A percentile compares a stretch with the other conserved stretches of the same genome.
Evolutionary conservation across 805 yeast species (phyloP).

Genomic region (Wickerhamiella parazyma): DNA sequence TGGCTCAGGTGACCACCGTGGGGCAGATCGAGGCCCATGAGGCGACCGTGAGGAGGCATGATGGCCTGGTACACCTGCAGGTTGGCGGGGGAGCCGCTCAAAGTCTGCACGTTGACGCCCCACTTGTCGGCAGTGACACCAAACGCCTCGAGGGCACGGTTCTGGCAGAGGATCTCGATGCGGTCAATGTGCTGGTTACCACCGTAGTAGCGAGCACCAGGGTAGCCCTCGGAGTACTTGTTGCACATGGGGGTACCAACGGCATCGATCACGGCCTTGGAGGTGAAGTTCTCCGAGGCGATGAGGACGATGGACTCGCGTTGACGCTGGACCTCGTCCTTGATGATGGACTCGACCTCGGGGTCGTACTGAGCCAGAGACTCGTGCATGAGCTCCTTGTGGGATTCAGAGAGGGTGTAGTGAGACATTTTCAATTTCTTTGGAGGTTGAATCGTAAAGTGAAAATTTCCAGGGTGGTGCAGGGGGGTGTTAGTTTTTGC

Average conservation of each 20-base stretch:
- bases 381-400: slow-evolving; percentile 21
- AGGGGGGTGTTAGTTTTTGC: too few species aligned
- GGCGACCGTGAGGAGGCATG: slow-evolving; percentile 88
- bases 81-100: slow-evolving; percentile 97
- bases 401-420: slow-evolving; percentile 25
- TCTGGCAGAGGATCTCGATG: slow-evolving; percentile 83
- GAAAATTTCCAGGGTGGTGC: slow-evolving; percentile 1
- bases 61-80: slow-evolving; percentile 92
- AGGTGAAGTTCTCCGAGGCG: slow-evolving; percentile 95
- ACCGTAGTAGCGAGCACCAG: slow-evolving; percentile 98
- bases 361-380: slow-evolving; percentile 23
- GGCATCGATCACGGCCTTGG: slow-evolving; percentile 89
- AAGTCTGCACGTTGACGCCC: slow-evolving; percentile 97
- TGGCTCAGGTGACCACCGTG: slow-evolving; percentile 98
- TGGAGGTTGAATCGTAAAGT: neutral
- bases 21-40: slow-evolving; percentile 96
- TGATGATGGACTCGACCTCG: slow-evolving; percentile 29
- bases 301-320: slow-evolving; percentile 84
- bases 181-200: slow-evolving; percentile 95
- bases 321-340: slow-evolving; percentile 80
- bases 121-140: slow-evolving; percentile 64
- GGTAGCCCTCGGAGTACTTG: slow-evolving; percentile 98
- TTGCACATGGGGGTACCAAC: slow-evolving; percentile 96
- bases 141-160: slow-evolving; percentile 88
- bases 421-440: slow-evolving; percentile 17